phyloP scores from a whole-genome alignment of 345 rosid species.

The Populus deltoides region DNA sequence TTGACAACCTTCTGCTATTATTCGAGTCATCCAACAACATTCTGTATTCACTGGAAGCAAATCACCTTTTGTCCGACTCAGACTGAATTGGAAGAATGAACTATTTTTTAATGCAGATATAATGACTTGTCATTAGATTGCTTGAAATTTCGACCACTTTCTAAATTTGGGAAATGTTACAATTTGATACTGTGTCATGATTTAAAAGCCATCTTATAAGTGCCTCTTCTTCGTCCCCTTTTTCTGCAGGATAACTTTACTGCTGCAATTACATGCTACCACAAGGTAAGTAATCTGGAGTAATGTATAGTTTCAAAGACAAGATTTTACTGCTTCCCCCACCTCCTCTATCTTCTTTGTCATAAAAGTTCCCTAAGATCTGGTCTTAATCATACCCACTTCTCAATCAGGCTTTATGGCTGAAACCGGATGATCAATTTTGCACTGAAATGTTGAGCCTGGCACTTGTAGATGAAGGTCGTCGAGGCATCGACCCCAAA shows the following conservation, averaged over 20 bases:
- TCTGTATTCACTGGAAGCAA: not conserved
- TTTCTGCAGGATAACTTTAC: slow-evolving; percentile 67
- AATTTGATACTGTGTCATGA: not conserved
- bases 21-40: not conserved
- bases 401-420: slow-evolving; percentile 64
- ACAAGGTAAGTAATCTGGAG: slow-evolving; percentile 49
- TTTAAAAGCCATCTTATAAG: not conserved
- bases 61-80: not conserved
- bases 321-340: not conserved
- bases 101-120: not conserved
- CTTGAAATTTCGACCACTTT: not conserved
- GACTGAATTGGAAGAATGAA: not conserved
- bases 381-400: not conserved
- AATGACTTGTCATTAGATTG: not conserved
- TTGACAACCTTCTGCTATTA: not conserved
- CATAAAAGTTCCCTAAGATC: not conserved
- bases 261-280: slow-evolving; percentile 78
- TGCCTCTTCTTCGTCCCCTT: not conserved
- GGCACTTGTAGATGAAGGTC: slow-evolving; percentile 76
- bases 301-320: not conserved
- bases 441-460: slow-evolving; percentile 81
- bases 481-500: slow-evolving; percentile 51
- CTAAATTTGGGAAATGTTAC: not conserved
- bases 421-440: slow-evolving; percentile 80
- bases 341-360: not conserved